Evolutionary conservation across 164 flowering plant species (phyloP).

Genomic region (Amborella trichopoda): DNA sequence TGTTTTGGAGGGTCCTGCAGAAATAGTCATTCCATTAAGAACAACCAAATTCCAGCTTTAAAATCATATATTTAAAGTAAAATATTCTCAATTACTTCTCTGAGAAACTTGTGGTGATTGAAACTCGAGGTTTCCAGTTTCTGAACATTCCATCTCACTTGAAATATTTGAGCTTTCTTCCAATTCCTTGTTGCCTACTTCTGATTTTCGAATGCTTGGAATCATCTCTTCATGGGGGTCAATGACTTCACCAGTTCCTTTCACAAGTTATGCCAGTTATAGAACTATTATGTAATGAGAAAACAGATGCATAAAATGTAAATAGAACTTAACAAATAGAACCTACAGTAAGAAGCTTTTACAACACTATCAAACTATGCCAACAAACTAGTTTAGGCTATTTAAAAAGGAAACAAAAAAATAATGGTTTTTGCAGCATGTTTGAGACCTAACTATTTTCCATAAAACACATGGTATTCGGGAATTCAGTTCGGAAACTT

Average conservation of each 20-base stretch:
- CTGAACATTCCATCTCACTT: constrained; percentile 32
- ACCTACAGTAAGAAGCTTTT: neutral
- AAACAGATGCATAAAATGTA: neutral
- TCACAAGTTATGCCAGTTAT: constrained; percentile 6
- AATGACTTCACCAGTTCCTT: constrained; percentile 38
- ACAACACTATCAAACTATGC: neutral
- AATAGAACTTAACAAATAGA: neutral
- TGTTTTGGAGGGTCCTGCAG: no score
- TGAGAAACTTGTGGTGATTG: constrained; percentile 20
- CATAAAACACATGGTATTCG: no score
- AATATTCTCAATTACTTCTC: no score
- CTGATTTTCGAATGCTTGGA: constrained; percentile 7
- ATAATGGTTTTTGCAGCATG: no score
- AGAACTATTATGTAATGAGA: constrained; percentile 1
- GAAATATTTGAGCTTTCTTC: constrained; percentile 31
- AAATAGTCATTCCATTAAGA: no score
- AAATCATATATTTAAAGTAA: no score
- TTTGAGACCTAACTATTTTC: no score
- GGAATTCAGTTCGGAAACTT: no score
- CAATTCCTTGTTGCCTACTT: constrained; percentile 11
- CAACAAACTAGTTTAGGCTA: neutral
- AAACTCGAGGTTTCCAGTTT: constrained; percentile 26
- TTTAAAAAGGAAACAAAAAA: no score
- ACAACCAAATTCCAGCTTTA: no score
- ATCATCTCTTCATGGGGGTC: constrained; percentile 25